Base-by-base conservation (phyloP, 2,329 filamentous ascomycete genomes). In the Neospermospora avenae region DNA sequence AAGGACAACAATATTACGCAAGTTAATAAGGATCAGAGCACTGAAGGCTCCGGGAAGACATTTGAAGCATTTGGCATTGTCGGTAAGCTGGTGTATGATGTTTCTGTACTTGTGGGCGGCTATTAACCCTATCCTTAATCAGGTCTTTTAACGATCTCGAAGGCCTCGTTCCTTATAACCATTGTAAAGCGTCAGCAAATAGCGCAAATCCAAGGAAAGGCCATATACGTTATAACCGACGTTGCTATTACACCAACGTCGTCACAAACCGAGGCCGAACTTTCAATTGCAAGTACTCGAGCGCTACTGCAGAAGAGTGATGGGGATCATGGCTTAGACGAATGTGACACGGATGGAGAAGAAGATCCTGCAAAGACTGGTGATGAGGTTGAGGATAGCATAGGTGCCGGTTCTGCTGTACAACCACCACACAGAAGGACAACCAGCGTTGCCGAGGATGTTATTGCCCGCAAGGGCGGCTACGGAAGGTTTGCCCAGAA, bases 401-500 rank as follows among this genome's bases (percentile, higher is more conserved):
- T 57, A 6, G 52, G 54, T 4, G 45, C 62, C 4, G 58, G 44
- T 22, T 20, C 45, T 14, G 48, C 46, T 24, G 14, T 28, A 2
- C 25, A 54, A 25, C 24, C 18, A 20, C 58, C 57, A 37, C 68
- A 70, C 46, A 68, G 67, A 55, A 68, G 64, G 46, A 69, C 63
- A 28, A 87, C 81, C 64, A 92, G 87, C 66, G 86, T 97, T 61
- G 91, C 89, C 0, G 87, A 96, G 74, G 90, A 98, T 76, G 93
- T 98, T 1, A 93, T 97, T 57, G 84, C 86, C 39, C 87, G 85
- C 59, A 88, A 86, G 67, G 92, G 93, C 0, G 87, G 86, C 64
- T 98, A 97, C 73, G 93, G 93, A 4, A 82, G 90, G 39, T 97
- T 98, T 73, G 91, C 93, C 0, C 85, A 92, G 64, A 86, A 88